These are phyloP conservation scores for Cyclostephanos tholiformis DNA, from an alignment of 108 stramenopile genomes.

Conservation along the genomic window DNA sequence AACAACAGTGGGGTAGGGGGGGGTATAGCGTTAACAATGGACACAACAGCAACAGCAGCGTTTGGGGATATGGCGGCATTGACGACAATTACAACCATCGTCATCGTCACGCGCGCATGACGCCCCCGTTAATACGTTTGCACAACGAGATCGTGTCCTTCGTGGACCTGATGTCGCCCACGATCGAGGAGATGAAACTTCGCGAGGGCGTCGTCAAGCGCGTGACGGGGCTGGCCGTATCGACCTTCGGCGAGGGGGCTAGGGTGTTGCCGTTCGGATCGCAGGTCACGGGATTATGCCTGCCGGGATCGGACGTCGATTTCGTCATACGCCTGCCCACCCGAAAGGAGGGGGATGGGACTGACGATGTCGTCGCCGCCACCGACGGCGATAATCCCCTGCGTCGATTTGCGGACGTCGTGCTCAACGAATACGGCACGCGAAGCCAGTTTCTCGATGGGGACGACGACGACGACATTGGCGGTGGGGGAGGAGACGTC, in stretches of 20 bases:
- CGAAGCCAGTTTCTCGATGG: conserved; percentile 25
- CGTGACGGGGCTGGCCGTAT: conserved; percentile 52
- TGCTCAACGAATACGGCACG: conserved; percentile 58
- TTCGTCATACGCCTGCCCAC: conserved; percentile 58
- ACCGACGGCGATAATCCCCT: conserved; percentile 40
- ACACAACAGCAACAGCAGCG: conserved; percentile 11
- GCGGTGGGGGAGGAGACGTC: not conserved
- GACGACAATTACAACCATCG: conserved; percentile 3
- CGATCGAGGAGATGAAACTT: conserved; percentile 59
- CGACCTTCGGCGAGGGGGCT: conserved; percentile 42
- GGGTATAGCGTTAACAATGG: too few species aligned
- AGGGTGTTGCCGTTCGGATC: conserved; percentile 91
- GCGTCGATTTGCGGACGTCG: conserved; percentile 56
- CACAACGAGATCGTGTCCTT: conserved; percentile 98
- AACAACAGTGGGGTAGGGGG: not conserved
- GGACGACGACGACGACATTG: not conserved
- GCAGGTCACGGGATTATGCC: conserved; percentile 83
- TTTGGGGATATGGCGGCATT: conserved; percentile 58
- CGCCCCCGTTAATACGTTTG: conserved; percentile 70
- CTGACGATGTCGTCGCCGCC: not conserved
- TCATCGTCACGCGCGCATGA: conserved; percentile 20
- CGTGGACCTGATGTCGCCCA: conserved; percentile 85
- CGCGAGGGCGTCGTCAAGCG: conserved; percentile 59
- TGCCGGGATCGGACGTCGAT: conserved; percentile 90
- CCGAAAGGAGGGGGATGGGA: not conserved